A percentile compares a stretch with the other conserved stretches of the same genome.
These are phyloP conservation scores for Salix exigua DNA, from an alignment of 345 rosid species.

Conservation along the genomic window DNA sequence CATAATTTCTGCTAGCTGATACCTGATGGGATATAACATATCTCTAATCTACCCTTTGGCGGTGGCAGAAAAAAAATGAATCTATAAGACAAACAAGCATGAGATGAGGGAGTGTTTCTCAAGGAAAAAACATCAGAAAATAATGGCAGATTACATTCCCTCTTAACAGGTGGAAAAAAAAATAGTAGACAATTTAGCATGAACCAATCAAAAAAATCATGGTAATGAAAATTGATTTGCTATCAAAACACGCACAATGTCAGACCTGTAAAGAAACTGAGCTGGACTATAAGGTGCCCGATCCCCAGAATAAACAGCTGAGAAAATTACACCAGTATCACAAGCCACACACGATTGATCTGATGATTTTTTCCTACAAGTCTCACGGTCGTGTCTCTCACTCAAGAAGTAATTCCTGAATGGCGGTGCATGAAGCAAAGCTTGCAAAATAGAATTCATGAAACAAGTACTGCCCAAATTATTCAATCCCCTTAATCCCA, in stretches of 20 bases:
- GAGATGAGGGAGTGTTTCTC: too few species aligned
- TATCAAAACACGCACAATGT: slow-evolving; percentile 2
- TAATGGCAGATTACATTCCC: background rate
- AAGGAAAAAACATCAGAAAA: background rate
- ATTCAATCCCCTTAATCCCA: slow-evolving; percentile 32
- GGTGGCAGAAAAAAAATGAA: background rate
- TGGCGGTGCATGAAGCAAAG: slow-evolving; percentile 27
- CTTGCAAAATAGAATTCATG: slow-evolving; percentile 35
- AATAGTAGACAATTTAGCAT: background rate
- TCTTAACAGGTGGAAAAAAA: slow-evolving; percentile 1
- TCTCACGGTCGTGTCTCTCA: slow-evolving; percentile 22
- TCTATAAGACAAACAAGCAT: background rate
- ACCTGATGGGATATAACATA: background rate
- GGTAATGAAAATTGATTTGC: background rate
- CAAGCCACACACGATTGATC: slow-evolving; percentile 26
- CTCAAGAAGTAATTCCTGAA: slow-evolving; percentile 28
- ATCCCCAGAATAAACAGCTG: slow-evolving; percentile 24
- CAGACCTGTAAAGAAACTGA: slow-evolving; percentile 35
- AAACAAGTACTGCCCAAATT: slow-evolving; percentile 32
- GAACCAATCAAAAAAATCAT: slow-evolving; percentile 4
- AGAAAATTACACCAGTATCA: slow-evolving; percentile 19
- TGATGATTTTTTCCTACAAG: slow-evolving; percentile 20
- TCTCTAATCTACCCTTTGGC: background rate
- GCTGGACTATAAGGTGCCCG: slow-evolving; percentile 31
- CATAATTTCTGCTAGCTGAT: background rate